Percentiles rank a stretch among this genome's conserved stretches.
Conservation (phyloP, 805 yeast genomes). For the Wickerhamiella nectarea region DNA sequence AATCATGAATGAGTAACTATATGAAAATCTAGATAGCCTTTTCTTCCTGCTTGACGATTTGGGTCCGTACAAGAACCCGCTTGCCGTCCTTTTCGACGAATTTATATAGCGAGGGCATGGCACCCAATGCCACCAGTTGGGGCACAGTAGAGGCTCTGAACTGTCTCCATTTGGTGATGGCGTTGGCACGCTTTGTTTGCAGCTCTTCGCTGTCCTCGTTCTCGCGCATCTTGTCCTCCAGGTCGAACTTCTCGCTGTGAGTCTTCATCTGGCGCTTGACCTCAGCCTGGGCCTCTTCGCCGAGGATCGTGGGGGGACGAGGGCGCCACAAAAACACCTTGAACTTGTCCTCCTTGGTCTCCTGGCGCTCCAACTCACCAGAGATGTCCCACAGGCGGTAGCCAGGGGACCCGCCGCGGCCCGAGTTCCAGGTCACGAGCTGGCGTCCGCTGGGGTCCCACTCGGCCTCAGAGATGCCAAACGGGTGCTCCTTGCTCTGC, state of each 20-base stretch:
- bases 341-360: conserved; percentile 57
- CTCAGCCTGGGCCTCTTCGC: conserved; percentile 71
- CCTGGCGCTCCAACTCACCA: conserved; percentile 66
- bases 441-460: conserved; percentile 98
- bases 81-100: conserved; percentile 17
- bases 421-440: conserved; percentile 78
- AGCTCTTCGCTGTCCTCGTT: conserved; percentile 82
- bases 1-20: too few relatives aligned
- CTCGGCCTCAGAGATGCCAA: conserved; percentile 63
- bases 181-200: conserved; percentile 67
- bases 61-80: conserved; percentile 34
- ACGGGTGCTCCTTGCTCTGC: conserved; percentile 40
- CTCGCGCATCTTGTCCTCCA: conserved; percentile 90
- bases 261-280: conserved; percentile 80
- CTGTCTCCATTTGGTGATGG: conserved; percentile 71
- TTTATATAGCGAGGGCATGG: conserved; percentile 15
- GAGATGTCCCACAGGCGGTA: conserved; percentile 75
- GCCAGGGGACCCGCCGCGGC: conserved; percentile 75
- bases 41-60: conserved; percentile 37
- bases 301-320: conserved; percentile 69
- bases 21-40: conserved; percentile 24
- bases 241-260: conserved; percentile 87
- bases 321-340: conserved; percentile 95
- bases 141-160: conserved; percentile 50
- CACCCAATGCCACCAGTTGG: conserved; percentile 26